Conservation (phyloP, 208 protist genomes). For the Trypanosoma vivax region DNA sequence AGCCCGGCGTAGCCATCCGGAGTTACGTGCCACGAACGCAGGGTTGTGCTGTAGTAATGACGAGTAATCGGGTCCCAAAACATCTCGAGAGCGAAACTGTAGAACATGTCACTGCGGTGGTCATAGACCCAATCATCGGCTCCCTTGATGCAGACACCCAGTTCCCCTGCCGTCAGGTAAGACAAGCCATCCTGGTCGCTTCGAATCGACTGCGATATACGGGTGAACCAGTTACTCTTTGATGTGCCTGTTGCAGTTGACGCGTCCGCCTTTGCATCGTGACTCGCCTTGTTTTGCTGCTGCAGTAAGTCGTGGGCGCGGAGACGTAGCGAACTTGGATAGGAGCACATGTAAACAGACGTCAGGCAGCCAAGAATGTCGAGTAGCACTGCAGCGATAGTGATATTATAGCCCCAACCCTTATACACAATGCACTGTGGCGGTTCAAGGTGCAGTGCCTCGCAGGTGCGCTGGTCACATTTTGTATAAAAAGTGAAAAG, state of each 20-base stretch:
- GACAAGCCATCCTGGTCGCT: constrained; percentile 21
- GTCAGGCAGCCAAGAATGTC: constrained; percentile 34
- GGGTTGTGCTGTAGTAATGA: constrained; percentile 63
- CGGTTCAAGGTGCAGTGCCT: constrained; percentile 9
- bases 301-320: constrained; percentile 21
- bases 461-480: constrained; percentile 40
- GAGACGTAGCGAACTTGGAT: constrained; percentile 33
- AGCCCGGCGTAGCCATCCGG: constrained; percentile 31
- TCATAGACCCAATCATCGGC: constrained; percentile 82
- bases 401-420: constrained; percentile 51
- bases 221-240: constrained; percentile 1
- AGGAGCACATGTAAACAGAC: constrained; percentile 52
- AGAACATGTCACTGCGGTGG: constrained; percentile 76
- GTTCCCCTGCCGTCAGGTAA: constrained; percentile 64
- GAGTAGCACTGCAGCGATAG: constrained; percentile 41
- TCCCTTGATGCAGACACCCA: constrained; percentile 59
- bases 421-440: constrained; percentile 24
- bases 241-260: constrained; percentile 1
- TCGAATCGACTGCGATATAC: constrained; percentile 20
- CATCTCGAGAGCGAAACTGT: constrained; percentile 58
- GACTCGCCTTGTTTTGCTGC: constrained; percentile 13
- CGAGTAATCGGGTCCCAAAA: constrained; percentile 76
- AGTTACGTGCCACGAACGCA: constrained; percentile 65
- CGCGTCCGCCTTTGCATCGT: too few relatives aligned
- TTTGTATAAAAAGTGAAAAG: constrained; percentile 47